Evolutionary conservation across 805 yeast genomes (phyloP).

Genomic region (Suhomyces xylopsoci): DNA sequence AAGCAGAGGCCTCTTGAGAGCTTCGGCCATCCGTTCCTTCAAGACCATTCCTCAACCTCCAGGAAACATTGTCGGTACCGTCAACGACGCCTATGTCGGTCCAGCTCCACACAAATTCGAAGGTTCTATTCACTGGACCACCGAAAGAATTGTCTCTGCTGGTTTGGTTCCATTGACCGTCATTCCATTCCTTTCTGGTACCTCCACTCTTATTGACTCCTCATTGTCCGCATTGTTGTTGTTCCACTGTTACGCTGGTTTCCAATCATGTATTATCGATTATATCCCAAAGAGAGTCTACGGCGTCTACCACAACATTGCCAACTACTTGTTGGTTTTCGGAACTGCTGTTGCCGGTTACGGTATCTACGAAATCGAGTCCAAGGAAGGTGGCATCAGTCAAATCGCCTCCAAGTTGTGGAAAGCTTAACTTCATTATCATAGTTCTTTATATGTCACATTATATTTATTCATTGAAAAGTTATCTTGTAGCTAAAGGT

Average conservation of each 20-base stretch:
- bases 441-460: neutral
- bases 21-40: constrained; percentile 10
- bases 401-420: constrained; percentile 43
- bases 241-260: constrained; percentile 67
- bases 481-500: too few relatives aligned
- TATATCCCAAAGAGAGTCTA: constrained; percentile 74
- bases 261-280: constrained; percentile 74
- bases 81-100: constrained; percentile 66
- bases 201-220: constrained; percentile 54
- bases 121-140: constrained; percentile 75
- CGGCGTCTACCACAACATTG: constrained; percentile 59
- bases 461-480: constrained; percentile 5
- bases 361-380: constrained; percentile 70
- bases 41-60: constrained; percentile 57
- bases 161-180: constrained; percentile 62
- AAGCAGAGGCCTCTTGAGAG: constrained; percentile 6
- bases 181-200: constrained; percentile 58
- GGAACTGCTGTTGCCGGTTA: constrained; percentile 67
- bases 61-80: constrained; percentile 67
- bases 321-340: constrained; percentile 56
- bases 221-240: constrained; percentile 52
- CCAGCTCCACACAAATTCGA: constrained; percentile 55
- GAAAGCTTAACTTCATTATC: constrained; percentile 26
- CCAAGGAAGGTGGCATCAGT: constrained; percentile 61
- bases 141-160: constrained; percentile 59